A percentile compares a stretch with the other conserved stretches of the same genome.
Conservation (phyloP, 2,329 filamentous ascomycete genomes). For the Fusarium duplospermum region DNA sequence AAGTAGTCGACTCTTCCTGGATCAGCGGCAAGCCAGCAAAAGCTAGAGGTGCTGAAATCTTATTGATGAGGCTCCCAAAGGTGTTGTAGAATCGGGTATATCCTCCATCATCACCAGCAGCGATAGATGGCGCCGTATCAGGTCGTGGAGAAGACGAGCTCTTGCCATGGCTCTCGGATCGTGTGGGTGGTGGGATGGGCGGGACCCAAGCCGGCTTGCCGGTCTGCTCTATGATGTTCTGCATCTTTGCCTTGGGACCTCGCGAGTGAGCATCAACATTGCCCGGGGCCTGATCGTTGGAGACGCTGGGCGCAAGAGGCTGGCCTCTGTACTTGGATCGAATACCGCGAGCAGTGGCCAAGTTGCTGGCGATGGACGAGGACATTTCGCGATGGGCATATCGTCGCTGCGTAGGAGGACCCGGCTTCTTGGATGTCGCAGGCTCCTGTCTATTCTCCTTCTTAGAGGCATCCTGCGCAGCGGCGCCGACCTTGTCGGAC, state of each 20-base stretch:
- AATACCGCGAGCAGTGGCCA: slow-evolving; percentile 88
- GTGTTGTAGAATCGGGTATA: slow-evolving; percentile 94
- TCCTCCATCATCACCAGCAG: slow-evolving; percentile 71
- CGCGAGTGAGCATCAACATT: slow-evolving; percentile 71
- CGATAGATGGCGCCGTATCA: slow-evolving; percentile 37
- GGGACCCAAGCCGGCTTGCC: slow-evolving; percentile 67
- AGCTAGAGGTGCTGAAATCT: slow-evolving; percentile 88
- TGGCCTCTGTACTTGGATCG: slow-evolving; percentile 72
- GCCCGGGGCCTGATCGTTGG: slow-evolving; percentile 78
- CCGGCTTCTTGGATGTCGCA: slow-evolving; percentile 44
- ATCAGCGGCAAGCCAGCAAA: slow-evolving; percentile 91
- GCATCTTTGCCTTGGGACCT: slow-evolving; percentile 64
- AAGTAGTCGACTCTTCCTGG: slow-evolving; percentile 57
- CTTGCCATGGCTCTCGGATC: slow-evolving; percentile 42
- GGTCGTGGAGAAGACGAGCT: slow-evolving; percentile 41
- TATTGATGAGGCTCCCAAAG: slow-evolving; percentile 89
- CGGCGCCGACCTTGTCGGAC: slow-evolving; percentile 39
- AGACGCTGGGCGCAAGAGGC: slow-evolving; percentile 77
- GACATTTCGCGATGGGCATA: slow-evolving; percentile 75
- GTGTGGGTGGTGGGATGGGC: slow-evolving; percentile 48
- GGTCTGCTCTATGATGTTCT: slow-evolving; percentile 65
- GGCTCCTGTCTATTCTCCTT: slow-evolving; percentile 35
- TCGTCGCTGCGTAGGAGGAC: slow-evolving; percentile 56
- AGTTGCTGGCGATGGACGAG: slow-evolving; percentile 88
- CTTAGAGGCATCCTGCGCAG: slow-evolving; percentile 35